phyloP scores from a whole-genome alignment of 2,329 filamentous ascomycete genomes.

The Colletotrichum magnum region DNA sequence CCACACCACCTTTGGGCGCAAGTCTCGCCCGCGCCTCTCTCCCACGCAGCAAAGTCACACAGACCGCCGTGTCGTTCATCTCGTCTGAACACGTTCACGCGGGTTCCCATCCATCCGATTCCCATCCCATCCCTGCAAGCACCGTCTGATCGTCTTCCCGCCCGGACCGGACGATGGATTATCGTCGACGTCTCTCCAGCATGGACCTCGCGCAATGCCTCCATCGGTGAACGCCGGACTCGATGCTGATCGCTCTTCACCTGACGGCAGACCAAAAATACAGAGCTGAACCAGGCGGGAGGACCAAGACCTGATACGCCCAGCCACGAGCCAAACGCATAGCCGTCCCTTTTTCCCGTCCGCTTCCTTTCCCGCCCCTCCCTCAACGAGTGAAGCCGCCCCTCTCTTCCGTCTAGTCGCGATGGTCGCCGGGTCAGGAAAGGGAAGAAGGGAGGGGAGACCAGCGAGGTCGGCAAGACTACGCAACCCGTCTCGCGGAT shows the following conservation, averaged over 20 bases:
- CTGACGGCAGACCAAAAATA: conserved; percentile 4
- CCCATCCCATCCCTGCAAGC: conserved; percentile 11
- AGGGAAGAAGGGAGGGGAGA: neutral
- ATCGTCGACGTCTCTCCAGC: conserved; percentile 8
- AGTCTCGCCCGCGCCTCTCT: too few relatives aligned
- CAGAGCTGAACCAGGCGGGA: neutral
- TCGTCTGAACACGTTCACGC: conserved; percentile 13
- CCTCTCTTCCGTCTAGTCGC: conserved; percentile 12
- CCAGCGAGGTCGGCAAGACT: neutral
- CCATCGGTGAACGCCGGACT: neutral
- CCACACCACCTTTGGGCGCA: too few relatives aligned
- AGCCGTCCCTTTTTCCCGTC: conserved; percentile 1
- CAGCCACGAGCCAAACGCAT: conserved; percentile 17
- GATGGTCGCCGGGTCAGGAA: conserved; percentile 7
- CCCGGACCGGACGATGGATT: conserved; percentile 9
- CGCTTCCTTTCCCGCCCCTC: conserved; percentile 15
- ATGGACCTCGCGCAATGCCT: conserved; percentile 12
- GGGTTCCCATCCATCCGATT: neutral
- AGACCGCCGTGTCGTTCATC: conserved; percentile 17
- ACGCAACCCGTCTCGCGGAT: conserved; percentile 7
- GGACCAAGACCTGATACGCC: conserved; percentile 33
- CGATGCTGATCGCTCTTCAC: conserved; percentile 15
- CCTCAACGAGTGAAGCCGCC: neutral
- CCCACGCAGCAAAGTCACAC: conserved; percentile 5
- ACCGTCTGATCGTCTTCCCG: conserved; percentile 16